A percentile compares a stretch with the other conserved stretches of the same genome.
Conservation (phyloP, 2,329 filamentous ascomycete species). For the Fusarium sp. region DNA sequence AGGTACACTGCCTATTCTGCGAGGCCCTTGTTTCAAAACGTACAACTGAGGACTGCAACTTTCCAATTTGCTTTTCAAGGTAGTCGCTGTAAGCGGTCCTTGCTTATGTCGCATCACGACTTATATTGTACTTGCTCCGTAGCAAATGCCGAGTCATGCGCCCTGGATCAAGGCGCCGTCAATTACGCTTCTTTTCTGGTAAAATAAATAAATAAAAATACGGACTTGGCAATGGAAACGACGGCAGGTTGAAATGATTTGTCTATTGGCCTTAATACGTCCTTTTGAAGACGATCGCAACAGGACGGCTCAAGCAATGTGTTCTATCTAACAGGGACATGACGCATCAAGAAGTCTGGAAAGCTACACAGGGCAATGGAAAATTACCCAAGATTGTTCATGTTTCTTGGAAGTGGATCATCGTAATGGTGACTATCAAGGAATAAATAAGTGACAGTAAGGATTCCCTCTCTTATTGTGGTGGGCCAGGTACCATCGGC, state of each 20-base stretch:
- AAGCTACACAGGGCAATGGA: too few relatives aligned
- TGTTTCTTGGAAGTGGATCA: background rate
- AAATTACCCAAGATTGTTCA: background rate
- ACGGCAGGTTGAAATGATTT: constrained; percentile 23
- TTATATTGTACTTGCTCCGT: constrained; percentile 27
- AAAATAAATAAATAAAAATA: too few relatives aligned
- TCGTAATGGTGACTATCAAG: background rate
- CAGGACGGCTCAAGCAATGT: too few relatives aligned
- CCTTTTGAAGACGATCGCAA: too few relatives aligned
- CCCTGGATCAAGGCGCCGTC: constrained; percentile 23
- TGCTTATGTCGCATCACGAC: constrained; percentile 10
- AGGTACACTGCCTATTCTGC: background rate
- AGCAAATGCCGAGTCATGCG: constrained; percentile 33
- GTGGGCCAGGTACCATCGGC: too few relatives aligned
- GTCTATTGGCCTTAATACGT: constrained; percentile 15
- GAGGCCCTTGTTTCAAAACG: background rate
- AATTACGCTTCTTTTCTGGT: constrained; percentile 5
- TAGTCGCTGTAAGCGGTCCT: background rate
- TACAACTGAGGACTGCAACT: constrained; percentile 5
- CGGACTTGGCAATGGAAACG: constrained; percentile 10
- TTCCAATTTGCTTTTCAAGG: background rate
- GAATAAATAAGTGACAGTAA: background rate
- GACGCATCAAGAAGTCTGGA: too few relatives aligned
- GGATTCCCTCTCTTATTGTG: too few relatives aligned
- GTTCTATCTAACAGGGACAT: too few relatives aligned